A percentile compares a stretch with the other conserved stretches of the same genome.
Evolutionary conservation across 257 asterid genomes (phyloP).

Genomic region (Solanum ossicruentum): DNA sequence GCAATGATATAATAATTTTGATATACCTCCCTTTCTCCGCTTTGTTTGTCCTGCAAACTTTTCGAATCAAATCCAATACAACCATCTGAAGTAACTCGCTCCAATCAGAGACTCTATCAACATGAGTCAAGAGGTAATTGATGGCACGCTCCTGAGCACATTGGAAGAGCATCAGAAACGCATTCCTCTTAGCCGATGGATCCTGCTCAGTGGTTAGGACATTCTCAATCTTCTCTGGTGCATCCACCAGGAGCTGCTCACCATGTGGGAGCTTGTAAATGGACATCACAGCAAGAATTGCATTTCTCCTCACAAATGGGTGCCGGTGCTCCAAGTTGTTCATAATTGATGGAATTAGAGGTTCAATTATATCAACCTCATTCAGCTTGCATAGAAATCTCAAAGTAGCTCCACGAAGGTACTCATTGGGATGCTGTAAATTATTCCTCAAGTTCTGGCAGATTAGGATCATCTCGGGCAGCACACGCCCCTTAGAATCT

Average conservation of each 20-base stretch:
- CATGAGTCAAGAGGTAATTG: conserved; percentile 62
- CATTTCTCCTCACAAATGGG: conserved; percentile 72
- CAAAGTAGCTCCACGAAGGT: conserved; percentile 77
- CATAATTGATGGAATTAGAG: conserved; percentile 73
- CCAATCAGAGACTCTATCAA: conserved; percentile 77
- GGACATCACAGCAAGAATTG: conserved; percentile 80
- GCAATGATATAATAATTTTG: conserved; percentile 68
- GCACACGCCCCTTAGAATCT: conserved; percentile 63
- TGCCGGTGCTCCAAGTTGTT: conserved; percentile 78
- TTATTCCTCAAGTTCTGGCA: conserved; percentile 86
- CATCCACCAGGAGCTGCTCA: conserved; percentile 80
- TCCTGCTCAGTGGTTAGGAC: conserved; percentile 79
- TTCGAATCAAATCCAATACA: conserved; percentile 75
- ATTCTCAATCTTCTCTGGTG: conserved; percentile 90
- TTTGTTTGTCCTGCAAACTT: conserved; percentile 86
- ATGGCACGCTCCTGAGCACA: conserved; percentile 88
- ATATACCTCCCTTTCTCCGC: conserved; percentile 85
- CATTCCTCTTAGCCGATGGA: conserved; percentile 81
- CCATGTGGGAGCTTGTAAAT: conserved; percentile 87
- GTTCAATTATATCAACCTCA: conserved; percentile 82
- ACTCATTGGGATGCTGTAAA: conserved; percentile 87
- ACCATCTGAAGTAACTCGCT: conserved; percentile 90
- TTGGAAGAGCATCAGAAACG: conserved; percentile 86
- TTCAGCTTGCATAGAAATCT: conserved; percentile 88
- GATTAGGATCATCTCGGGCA: conserved; percentile 88